Evolutionary conservation across 805 yeast species (phyloP), one percentile per base, ranked within the genome.

Genomic region (Ogataea nakhonphanomensis): DNA sequence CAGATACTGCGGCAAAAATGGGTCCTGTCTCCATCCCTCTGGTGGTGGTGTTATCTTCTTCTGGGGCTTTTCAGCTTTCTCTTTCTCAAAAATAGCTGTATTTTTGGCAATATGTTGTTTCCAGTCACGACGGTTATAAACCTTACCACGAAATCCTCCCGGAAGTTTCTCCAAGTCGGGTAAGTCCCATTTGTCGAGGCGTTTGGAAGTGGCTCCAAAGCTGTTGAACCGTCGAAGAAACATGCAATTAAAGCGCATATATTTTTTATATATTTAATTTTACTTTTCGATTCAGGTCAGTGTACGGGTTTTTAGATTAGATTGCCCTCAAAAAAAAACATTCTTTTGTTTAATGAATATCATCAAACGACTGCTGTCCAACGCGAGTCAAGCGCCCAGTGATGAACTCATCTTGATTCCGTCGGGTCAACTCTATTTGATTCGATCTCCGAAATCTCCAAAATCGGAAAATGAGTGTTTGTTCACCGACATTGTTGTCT

Each of bases 401-500:
- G 81, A 81, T 53, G 83, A 79, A 43, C 62, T 87, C 24, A 76
- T 79, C 8, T 70, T 75, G 53, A 71, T 93, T 35, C 87, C 95
- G 2, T 74, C 83, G 0, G 98, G 97, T 3, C 82, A 81, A 62
- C 71, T 91, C 33, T 84, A 71, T 55, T 69, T 91, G 32, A 73
- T 84, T 12, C 69, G 98, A 35, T 72, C 85, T 1, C 84, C 85
- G 5, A 73, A 71, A 15, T 85, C 95, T 2, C 96, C 96, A 9
- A 87, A 88, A 58, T 90, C 96, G 7, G 89, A 80, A 20, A 69
- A 79, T 25, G 97, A 93, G 61, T 83, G 90, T 53, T 69, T 88
- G 14, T 90, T 79, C 61, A 81, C 78, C 44, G 95, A 87, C 51
- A 90, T 95, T 2, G 78, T 79, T 27, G 79, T 91, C 10, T 67